Base-by-base conservation (phyloP, 2,329 filamentous ascomycete species). In the Diaporthe vexans region DNA sequence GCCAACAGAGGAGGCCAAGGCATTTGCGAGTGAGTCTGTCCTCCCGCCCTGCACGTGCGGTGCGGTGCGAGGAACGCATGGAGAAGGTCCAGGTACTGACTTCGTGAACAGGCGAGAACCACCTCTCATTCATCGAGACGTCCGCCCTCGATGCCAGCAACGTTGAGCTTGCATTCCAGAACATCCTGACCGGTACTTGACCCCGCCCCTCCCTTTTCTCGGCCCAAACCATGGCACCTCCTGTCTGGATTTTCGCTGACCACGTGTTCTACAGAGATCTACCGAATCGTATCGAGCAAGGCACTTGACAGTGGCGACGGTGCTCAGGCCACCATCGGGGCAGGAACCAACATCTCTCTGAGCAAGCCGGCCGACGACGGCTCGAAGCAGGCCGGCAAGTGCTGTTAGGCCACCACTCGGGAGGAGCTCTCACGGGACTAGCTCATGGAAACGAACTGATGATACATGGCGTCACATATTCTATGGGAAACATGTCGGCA, bases 101-200 rank as follows among this genome's bases (percentile, higher is more conserved):
- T 35, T 69, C n/a, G 56, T 61, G 74, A 24, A 33, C 75, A 98
- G 95, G 95, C 89, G 95, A 98, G 85, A 98, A 98, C 88, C 96
- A 98, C 84, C 91, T 98, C 59, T 98, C 96, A 69, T 99, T 99
- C 86, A 99, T 99, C 85, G 97, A 99, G 90, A 99, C 97, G 56
- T 99, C 97, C 76, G 97, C 97, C 77, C 93, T 99, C 81, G 97
- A 99, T 83, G 97, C 97, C 80, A 98, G 95, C 91, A 99, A 99
- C 83, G 97, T 99, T 78, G 97, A 99, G 88, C 92, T 98, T 82
- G 97, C 97, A 76, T 98, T 99, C 91, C 96, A 99, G 88, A 98
- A 98, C 87, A 99, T 99, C 83, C 89, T 99, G 83, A 99, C 97
- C 83, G 96, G 96, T 98, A 90, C 76, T 90, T 84, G 37, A 46